Evolutionary conservation across 108 stramenopile species (phyloP), one percentile per base, ranked within the genome.

Genomic region (Nannochloropsis salina): DNA sequence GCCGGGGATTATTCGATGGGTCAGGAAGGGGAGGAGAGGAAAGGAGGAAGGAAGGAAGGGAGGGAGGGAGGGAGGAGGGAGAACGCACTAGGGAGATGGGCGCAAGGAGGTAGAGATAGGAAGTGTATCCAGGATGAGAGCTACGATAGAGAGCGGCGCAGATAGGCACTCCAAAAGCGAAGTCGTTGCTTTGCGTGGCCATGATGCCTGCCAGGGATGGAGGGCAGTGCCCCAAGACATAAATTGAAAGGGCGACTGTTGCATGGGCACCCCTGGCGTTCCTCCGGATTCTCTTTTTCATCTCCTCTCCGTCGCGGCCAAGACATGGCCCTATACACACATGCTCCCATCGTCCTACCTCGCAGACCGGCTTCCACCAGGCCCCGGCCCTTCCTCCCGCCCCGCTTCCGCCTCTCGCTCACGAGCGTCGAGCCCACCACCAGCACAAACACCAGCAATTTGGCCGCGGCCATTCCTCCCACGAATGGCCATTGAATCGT

Each of bases 141-240:
- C 4, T 74, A n/a, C 4, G 15, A 74, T 74, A 74, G 61, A 74
- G 61, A 15, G 61, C 61, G 61, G 61, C n/a, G n/a, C 61, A 74
- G n/a, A 74, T 74, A n/a, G 61, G 61, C 15, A 74, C n/a, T 2
- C 61, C 61, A 74, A 74, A 74, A n/a, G 61, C 61, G 5, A 74
- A 74, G 61, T 74, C 61, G 4, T 74, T 74, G 61, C 61, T 74
- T 74, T 74, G 61, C 61, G 61, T 74, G 61, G 61, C 61, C 61
- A 74, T 74, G 61, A 74, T 74, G 61, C 61, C 61, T 74, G 61
- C 15, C n/a, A n/a, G 61, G 61, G 61, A 74, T 20, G 5, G 61
- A n/a, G n/a, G 61, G 61, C 2, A 74, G 61, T 15, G 5, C n/a
- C n/a, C 31, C 31, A 31, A 31, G 31, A 31, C 31, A 31, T 31